Base-by-base conservation (phyloP, 2,329 filamentous ascomycete species). In the Ceratocystis cubensis region DNA sequence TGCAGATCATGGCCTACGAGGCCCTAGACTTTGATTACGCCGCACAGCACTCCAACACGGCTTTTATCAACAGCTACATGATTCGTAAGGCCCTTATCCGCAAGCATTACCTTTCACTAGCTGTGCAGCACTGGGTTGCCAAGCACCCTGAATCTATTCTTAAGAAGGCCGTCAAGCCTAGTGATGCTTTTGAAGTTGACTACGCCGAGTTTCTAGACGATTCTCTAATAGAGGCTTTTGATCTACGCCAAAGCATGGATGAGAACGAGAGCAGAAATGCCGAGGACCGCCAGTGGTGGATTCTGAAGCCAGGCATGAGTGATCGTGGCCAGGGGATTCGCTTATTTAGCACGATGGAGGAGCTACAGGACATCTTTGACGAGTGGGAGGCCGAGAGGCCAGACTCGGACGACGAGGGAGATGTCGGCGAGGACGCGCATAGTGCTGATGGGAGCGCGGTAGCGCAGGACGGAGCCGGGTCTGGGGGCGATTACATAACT, bases 131-230 rank as follows among this genome's bases (percentile, higher is more conserved):
- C 73, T 97, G 92, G 91, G 79, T 89, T 4, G 85, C 87, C 48
- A 99, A 99, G 75, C 81, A 94, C 71, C 91, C 93, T 0, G 75
- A 80, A 0, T 90, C 86, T 8, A 75, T 86, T 4, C 79, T 99
- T 13, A 81, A 78, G 67, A 77, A 78, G 1, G 88, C 94, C 72
- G 84, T 96, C 65, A 89, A 90, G 74, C 83, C 87, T 1, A 85
- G 85, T 56, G 89, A 95, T 69, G 85, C 90, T 53, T 96, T 99
- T 71, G 94, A 99, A 76, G 82, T 99, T 6, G 94, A 99, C 75
- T 99, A 94, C 73, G 91, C 92, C 0, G 94, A 99, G 77, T 99
- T 97, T 72, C 78, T 99, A 15, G 94, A 97, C 70, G 94, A 99
- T 71, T 89, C 94, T 0, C 78, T 99, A 6, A 81, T 96, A 1